These are phyloP conservation scores for Hirsutella thompsonii DNA, from an alignment of 2,329 filamentous ascomycete species.

Conservation along the genomic window DNA sequence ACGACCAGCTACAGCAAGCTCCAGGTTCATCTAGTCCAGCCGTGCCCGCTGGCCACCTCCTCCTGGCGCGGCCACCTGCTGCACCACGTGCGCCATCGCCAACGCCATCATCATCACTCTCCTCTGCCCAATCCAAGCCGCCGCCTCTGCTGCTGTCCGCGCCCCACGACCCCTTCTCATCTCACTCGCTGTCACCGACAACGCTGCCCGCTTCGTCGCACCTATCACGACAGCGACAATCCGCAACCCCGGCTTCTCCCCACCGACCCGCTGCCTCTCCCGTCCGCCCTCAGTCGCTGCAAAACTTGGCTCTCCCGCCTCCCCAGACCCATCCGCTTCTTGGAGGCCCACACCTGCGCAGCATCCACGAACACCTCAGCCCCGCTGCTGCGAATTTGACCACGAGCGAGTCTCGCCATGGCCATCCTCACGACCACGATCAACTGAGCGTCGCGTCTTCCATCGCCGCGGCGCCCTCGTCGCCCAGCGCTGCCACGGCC, in stretches of 20 bases:
- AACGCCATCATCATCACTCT: constrained; percentile 5
- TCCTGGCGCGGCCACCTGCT: neutral
- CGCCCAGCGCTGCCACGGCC: constrained; percentile 8
- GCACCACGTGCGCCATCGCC: neutral
- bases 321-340: neutral
- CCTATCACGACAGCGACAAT: neutral
- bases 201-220: neutral
- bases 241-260: neutral
- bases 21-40: neutral
- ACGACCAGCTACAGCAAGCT: neutral
- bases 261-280: neutral
- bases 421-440: constrained; percentile 15
- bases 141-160: neutral
- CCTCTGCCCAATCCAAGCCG: neutral
- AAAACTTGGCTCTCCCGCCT: neutral
- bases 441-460: constrained; percentile 13
- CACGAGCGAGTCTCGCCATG: constrained; percentile 5
- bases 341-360: constrained; percentile 1
- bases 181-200: neutral
- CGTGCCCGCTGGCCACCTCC: neutral
- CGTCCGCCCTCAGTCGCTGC: constrained; percentile 2
- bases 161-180: neutral
- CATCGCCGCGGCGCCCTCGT: neutral
- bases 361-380: constrained; percentile 2
- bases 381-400: constrained; percentile 3